A percentile compares a stretch with the other conserved stretches of the same genome.
phyloP scores from a whole-genome alignment of 2,329 filamentous ascomycete species.

The Monosporascus sp. region DNA sequence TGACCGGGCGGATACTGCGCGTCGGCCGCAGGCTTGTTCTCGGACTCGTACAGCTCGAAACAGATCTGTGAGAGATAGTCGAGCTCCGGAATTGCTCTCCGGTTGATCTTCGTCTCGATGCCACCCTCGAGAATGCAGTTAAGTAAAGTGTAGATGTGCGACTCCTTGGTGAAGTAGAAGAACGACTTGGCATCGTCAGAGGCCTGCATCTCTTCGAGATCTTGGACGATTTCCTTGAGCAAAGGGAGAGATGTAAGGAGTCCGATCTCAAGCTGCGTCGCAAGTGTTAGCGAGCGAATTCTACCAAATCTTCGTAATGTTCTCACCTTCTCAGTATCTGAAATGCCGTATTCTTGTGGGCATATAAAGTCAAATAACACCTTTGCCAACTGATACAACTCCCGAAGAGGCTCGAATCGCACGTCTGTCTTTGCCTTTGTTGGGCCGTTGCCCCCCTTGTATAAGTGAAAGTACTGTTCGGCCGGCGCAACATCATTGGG shows the following conservation, averaged over 20 bases:
- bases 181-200: conserved; percentile 92
- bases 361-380: conserved; percentile 98
- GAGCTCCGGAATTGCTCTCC: conserved; percentile 91
- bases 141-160: conserved; percentile 94
- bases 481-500: conserved; percentile 51
- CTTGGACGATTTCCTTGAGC: conserved; percentile 92
- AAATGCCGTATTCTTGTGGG: conserved; percentile 96
- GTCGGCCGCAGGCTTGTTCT: conserved; percentile 56
- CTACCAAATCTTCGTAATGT: not conserved
- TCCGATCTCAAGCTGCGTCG: conserved; percentile 74
- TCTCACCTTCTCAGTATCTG: conserved; percentile 73
- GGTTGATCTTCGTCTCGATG: conserved; percentile 92
- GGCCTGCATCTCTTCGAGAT: conserved; percentile 94
- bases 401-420: conserved; percentile 80
- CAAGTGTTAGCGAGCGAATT: not conserved
- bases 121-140: conserved; percentile 98
- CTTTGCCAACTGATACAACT: conserved; percentile 90
- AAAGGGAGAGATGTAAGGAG: conserved; percentile 88
- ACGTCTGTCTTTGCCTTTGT: conserved; percentile 77
- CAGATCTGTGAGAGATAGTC: conserved; percentile 97
- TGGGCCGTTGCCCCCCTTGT: conserved; percentile 63
- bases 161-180: conserved; percentile 99
- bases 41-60: conserved; percentile 95
- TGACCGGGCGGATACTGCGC: conserved; percentile 46
- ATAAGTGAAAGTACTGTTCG: conserved; percentile 84